Evolutionary conservation across 139 green algal species (phyloP), one percentile per base, ranked within the genome.

Genomic region (Chlamydomonas applanata): DNA sequence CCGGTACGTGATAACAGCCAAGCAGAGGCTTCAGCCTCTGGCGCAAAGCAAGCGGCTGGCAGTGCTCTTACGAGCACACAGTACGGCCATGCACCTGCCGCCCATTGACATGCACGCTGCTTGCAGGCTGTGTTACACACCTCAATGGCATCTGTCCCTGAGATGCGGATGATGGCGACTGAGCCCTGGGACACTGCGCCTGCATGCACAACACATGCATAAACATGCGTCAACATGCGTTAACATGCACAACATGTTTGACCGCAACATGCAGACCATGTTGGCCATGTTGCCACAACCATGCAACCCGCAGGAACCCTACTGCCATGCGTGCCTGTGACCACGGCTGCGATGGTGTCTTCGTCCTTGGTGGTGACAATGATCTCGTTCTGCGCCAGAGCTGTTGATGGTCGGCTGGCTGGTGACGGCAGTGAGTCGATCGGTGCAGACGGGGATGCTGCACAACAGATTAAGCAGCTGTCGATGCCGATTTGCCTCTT

Each of bases 151-250:
- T 88, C 81, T 56, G 35, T 69, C 32, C 94, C 94, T 45, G 88
- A 96, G 3, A 98, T 2, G 4, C 94, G 89, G 53, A 98, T 91
- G 73, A 98, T 94, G n/a, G 89, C 86, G 0, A 98, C 94, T 4
- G 89, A 84, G 11, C 91, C 91, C 35, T 90, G 81, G 29, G 78
- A 44, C 44, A 69, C 69, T 53, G 74, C 66, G 45, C 84, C 84
- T 89, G 73, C 22, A 25, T 3, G 52, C 40, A n/a, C n/a, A n/a
- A n/a, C n/a, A n/a, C n/a, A n/a, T n/a, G n/a, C n/a, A n/a, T n/a
- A n/a, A n/a, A n/a, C n/a, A n/a, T n/a, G n/a, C n/a, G n/a, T n/a
- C n/a, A n/a, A n/a, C n/a, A n/a, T n/a, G 14, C 17, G 22, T n/a
- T 2, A 36, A 56, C 33, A 20, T 32, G 34, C 7, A 19, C 40